Evolutionary conservation across 257 asterid species (phyloP), one percentile per base, ranked within the genome.

Genomic region (Penstemon barbatus): DNA sequence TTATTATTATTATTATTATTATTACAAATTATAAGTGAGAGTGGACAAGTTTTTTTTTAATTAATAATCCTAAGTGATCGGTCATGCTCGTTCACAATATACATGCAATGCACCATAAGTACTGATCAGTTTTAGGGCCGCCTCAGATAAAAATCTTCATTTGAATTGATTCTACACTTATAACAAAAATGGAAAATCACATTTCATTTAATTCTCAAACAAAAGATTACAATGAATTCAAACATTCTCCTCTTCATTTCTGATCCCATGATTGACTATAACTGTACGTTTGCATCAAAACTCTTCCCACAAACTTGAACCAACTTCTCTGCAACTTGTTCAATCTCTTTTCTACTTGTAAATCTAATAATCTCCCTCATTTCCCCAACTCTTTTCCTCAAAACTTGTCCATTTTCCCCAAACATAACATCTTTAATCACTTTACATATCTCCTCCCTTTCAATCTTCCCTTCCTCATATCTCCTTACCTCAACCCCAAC

Each of bases 401-500:
- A 41, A 2, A 0, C 36, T 7, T 9, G 70, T 50, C 86, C 83
- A 4, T 0, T 49, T 66, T 57, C 12, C 10, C 78, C 83, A 19
- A 49, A 11, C n/a, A 77, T 57, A 7, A 79, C 78, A 2, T 68
- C 73, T 7, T 40, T 51, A 0, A 82, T 53, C 61, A 65, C 80
- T 38, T 36, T 56, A 0, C 70, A 37, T 4, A 82, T 70, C 62
- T 79, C 79, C 4, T 55, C 79, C 62, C 77, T 60, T 0, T 2
- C 37, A 46, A 71, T 15, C 71, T 52, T 72, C 7, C 85, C 70
- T 1, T 58, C 33, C 0, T n/a, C 78, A 1, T 61, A 79, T 48
- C 79, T 82, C 69, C 49, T 43, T 3, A 79, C 82, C 62, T 77
- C 85, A 51, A 77, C 78, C 0, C 81, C 87, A 0, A 73, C 78